Base-by-base conservation (phyloP, 2,329 filamentous ascomycete genomes). In the Talaromyces sp. region DNA sequence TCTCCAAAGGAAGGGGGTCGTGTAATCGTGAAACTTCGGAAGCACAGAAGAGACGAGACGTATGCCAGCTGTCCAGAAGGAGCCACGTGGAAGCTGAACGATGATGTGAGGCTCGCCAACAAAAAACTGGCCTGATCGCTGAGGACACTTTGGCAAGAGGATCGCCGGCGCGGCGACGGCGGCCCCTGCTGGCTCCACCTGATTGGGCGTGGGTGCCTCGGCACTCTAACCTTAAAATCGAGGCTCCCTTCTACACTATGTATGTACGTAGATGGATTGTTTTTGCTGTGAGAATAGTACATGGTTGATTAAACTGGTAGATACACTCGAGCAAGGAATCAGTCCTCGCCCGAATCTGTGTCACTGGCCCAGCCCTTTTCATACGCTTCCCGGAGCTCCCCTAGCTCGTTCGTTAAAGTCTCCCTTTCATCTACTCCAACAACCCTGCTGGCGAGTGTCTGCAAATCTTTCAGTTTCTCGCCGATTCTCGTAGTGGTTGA, bases 361-460 rank as follows among this genome's bases (percentile, higher is more conserved):
- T 87, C 91, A 68, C 88, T 91, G 12, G 86, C 87, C 90, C 91
- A 96, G 1, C 91, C 91, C 63, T 94, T 90, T 66, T 91, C 87
- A 72, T 97, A 97, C 62, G 90, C 90, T 69, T 96, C 92, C 1
- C 89, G 88, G 68, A 97, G 87, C 62, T 90, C 88, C 26, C 89
- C 86, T 43, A 99, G 79, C 12, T 89, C 87, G 69, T 96, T 94
- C 52, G 86, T 85, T n/a, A 97, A 79, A 2, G 81, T 80, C 75
- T 99, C 94, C 48, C 93, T 83, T 69, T 97, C 92, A 62, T 95
- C 91, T 3, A 93, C 67, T 0, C 81, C 80, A 17, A 92, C 80
- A 74, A 61, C 81, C 63, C 87, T 83, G 17, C 83, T 77, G 12
- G 89, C 86, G 12, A 88, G 80, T 24, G 81, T 77, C 65, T 89